Percentiles rank a stretch among this genome's conserved stretches.
phyloP scores from a whole-genome alignment of 1,284 basidiomycete genomes.

The Vanrija pseudolonga region DNA sequence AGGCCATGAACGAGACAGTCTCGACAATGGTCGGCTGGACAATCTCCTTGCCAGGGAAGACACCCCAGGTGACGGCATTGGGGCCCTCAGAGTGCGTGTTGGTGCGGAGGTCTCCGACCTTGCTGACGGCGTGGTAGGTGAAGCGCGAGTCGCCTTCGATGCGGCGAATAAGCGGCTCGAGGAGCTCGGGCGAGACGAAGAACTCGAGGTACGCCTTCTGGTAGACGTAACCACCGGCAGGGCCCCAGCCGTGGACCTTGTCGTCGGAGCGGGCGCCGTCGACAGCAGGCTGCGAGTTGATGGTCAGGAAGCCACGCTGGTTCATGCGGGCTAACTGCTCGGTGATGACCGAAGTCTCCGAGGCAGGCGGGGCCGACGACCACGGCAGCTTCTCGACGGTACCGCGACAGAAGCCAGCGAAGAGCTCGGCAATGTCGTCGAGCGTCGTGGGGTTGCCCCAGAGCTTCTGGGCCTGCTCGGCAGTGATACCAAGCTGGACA shows the following conservation, averaged over 20 bases:
- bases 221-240: constrained; percentile 83
- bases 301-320: constrained; percentile 85
- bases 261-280: constrained; percentile 86
- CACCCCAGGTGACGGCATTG: constrained; percentile 99
- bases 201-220: constrained; percentile 99
- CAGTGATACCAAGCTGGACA: constrained; percentile 70
- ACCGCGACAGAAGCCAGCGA: constrained; percentile 72
- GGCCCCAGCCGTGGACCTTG: constrained; percentile 89
- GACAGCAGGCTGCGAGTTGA: constrained; percentile 97
- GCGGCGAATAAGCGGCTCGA: constrained; percentile 71
- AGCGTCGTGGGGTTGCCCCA: constrained; percentile 77
- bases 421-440: constrained; percentile 63
- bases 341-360: constrained; percentile 81
- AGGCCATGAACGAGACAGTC: constrained; percentile 56
- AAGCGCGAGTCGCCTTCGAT: constrained; percentile 86
- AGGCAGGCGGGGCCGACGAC: constrained; percentile 84
- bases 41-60: constrained; percentile 97
- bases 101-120: constrained; percentile 83
- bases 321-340: constrained; percentile 80
- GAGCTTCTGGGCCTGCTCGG: constrained; percentile 63
- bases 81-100: constrained; percentile 94
- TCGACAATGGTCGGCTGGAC: constrained; percentile 98
- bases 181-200: constrained; percentile 73
- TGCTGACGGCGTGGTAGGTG: constrained; percentile 81
- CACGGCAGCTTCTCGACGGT: constrained; percentile 79